phyloP scores from a whole-genome alignment of 2,329 filamentous ascomycete genomes.

The Fusarium ramigenum region DNA sequence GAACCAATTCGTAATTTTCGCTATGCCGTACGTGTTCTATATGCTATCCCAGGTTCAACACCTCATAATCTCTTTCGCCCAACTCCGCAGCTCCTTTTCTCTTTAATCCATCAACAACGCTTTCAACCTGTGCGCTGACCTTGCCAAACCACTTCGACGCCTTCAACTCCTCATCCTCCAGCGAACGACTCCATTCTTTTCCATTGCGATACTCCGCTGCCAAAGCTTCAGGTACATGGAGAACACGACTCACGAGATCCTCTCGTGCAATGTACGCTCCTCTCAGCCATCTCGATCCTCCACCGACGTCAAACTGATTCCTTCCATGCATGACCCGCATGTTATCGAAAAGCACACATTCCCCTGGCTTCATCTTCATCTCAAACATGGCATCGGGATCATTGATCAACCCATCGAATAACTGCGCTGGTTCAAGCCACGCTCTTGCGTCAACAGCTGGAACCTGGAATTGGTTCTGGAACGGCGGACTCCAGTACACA shows the following conservation, averaged over 20 bases:
- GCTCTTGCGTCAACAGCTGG: conserved; percentile 34
- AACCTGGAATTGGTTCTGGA: conserved; percentile 67
- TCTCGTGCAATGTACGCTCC: conserved; percentile 79
- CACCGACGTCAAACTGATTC: conserved; percentile 72
- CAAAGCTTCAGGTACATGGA: conserved; percentile 43
- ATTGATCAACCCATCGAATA: conserved; percentile 70
- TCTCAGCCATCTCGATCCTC: conserved; percentile 81
- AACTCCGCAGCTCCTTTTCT: conserved; percentile 35
- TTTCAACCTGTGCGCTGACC: conserved; percentile 20
- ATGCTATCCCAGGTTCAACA: conserved; percentile 18
- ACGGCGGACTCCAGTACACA: conserved; percentile 78
- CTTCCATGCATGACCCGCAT: conserved; percentile 85
- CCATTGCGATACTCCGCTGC: conserved; percentile 39
- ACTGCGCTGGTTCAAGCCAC: conserved; percentile 61
- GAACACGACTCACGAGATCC: conserved; percentile 53
- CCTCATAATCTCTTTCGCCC: conserved; percentile 26
- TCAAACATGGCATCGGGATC: conserved; percentile 69
- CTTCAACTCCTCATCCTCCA: conserved; percentile 40
- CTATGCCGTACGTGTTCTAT: conserved; percentile 14
- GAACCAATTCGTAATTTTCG: conserved; percentile 1
- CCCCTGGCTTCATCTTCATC: conserved; percentile 78
- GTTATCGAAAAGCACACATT: conserved; percentile 96
- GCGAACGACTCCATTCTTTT: conserved; percentile 38
- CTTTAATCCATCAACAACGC: conserved; percentile 17
- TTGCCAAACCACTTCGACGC: conserved; percentile 43